A percentile compares a stretch with the other conserved stretches of the same genome.
phyloP scores from a whole-genome alignment of 2,329 filamentous ascomycete species.

The Colletotrichum sp. region DNA sequence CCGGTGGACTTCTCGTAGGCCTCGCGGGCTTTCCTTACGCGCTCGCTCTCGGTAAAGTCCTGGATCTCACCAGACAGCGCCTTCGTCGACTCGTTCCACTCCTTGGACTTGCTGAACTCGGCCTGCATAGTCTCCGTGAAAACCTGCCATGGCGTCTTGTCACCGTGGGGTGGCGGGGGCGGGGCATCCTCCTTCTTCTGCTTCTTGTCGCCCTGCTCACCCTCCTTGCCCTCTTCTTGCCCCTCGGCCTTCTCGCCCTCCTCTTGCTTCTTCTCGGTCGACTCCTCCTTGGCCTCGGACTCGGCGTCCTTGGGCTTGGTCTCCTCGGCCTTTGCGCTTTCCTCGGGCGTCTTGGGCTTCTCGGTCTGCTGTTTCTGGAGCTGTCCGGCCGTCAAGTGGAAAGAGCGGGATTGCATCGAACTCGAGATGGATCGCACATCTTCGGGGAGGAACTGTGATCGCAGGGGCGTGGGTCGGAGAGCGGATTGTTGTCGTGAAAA shows the following conservation, averaged over 20 bases:
- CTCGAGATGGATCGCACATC: constrained; percentile 41
- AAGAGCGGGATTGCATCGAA: constrained; percentile 38
- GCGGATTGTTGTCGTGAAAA: constrained; percentile 30
- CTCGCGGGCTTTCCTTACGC: constrained; percentile 82
- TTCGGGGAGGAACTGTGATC: constrained; percentile 50
- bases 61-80: constrained; percentile 87
- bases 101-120: constrained; percentile 96
- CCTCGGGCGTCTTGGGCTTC: constrained; percentile 25
- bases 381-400: constrained; percentile 38
- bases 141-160: constrained; percentile 98
- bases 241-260: constrained; percentile 51
- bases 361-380: constrained; percentile 33
- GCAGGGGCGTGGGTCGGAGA: constrained; percentile 42
- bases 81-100: constrained; percentile 99
- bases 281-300: constrained; percentile 27
- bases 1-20: constrained; percentile 89
- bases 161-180: constrained; percentile 93
- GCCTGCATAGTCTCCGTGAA: constrained; percentile 95
- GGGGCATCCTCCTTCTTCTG: constrained; percentile 73
- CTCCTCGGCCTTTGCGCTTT: constrained; percentile 43
- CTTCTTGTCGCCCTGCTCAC: constrained; percentile 50
- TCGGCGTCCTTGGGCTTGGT: constrained; percentile 40
- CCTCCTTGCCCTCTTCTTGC: constrained; percentile 38
- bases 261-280: constrained; percentile 38
- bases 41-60: constrained; percentile 92